These are phyloP conservation scores for Penicillium sp. DNA, from an alignment of 2,329 filamentous ascomycete genomes.

Conservation along the genomic window DNA sequence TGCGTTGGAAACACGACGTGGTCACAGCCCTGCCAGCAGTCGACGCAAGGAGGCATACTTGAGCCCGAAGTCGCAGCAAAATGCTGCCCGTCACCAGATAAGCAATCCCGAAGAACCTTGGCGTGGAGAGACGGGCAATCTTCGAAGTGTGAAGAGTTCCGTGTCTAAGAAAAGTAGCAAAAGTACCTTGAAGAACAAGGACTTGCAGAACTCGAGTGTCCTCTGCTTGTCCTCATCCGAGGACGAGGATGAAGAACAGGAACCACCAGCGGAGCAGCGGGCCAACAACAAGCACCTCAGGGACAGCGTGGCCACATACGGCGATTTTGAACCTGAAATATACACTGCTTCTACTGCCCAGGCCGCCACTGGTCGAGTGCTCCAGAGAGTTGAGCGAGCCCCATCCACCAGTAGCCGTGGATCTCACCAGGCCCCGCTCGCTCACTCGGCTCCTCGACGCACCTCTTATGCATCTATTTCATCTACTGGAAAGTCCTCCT, in stretches of 20 bases:
- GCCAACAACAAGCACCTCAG: conserved; percentile 23
- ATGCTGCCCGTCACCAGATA: conserved; percentile 13
- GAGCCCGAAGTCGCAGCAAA: conserved; percentile 21
- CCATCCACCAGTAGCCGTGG: conserved; percentile 27
- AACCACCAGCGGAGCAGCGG: conserved; percentile 16
- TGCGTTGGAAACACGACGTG: conserved; percentile 17
- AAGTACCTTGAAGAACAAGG: conserved; percentile 37
- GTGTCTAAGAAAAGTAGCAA: conserved; percentile 41
- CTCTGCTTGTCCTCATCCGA: conserved; percentile 52
- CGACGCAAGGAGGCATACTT: conserved; percentile 27
- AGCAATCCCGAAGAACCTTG: conserved; percentile 21
- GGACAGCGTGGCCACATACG: conserved; percentile 42
- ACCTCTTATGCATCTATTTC: conserved; percentile 12
- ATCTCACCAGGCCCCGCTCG: conserved; percentile 19
- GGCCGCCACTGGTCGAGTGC: conserved; percentile 28
- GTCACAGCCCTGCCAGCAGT: conserved; percentile 24
- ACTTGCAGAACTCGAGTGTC: conserved; percentile 47
- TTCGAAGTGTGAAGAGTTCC: conserved; percentile 19
- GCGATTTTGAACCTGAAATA: conserved; percentile 44
- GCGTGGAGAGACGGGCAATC: conserved; percentile 13
- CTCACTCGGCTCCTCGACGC: conserved; percentile 16
- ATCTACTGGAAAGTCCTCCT: conserved; percentile 30
- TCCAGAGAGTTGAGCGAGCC: conserved; percentile 30
- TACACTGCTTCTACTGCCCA: conserved; percentile 42
- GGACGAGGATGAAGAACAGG: conserved; percentile 41